Evolutionary conservation across 306 rosid genomes (phyloP).

Genomic region (Cucurbita maxima): DNA sequence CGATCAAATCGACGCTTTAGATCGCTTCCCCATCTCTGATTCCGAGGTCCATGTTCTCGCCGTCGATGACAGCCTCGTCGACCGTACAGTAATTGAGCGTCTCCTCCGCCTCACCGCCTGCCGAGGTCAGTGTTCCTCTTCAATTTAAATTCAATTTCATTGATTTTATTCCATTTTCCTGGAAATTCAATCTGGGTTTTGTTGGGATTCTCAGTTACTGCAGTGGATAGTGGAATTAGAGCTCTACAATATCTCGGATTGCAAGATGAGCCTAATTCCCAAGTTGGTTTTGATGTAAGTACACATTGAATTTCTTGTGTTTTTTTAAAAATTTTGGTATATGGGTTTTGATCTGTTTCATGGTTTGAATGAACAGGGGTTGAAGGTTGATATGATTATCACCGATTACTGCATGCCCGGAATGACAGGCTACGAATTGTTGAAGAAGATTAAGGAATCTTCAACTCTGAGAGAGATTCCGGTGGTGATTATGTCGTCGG

Average conservation of each 20-base stretch:
- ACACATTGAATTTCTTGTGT: background rate
- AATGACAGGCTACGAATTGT: constrained; percentile 90
- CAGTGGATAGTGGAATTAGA: constrained; percentile 84
- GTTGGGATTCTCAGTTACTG: constrained; percentile 41
- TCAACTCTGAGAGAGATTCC: constrained; percentile 62
- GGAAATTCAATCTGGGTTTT: background rate
- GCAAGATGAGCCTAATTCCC: constrained; percentile 42
- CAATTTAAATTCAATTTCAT: background rate
- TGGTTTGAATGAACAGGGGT: constrained; percentile 9
- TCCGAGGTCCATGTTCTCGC: constrained; percentile 79
- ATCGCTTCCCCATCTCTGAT: constrained; percentile 9
- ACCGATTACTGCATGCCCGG: constrained; percentile 98
- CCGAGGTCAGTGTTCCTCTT: constrained; percentile 28
- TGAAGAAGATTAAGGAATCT: constrained; percentile 87
- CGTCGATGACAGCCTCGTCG: constrained; percentile 86
- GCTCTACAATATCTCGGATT: constrained; percentile 80
- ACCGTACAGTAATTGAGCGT: constrained; percentile 76
- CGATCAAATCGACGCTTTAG: constrained; percentile 22
- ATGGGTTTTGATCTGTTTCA: background rate
- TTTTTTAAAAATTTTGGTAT: no score
- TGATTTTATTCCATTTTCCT: background rate
- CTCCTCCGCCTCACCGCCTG: constrained; percentile 69
- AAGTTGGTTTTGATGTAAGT: constrained; percentile 52
- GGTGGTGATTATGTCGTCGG: constrained; percentile 95
- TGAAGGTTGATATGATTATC: constrained; percentile 92